Base-by-base conservation (phyloP, 2,329 filamentous ascomycete genomes). In the Juglanconis sp. region DNA sequence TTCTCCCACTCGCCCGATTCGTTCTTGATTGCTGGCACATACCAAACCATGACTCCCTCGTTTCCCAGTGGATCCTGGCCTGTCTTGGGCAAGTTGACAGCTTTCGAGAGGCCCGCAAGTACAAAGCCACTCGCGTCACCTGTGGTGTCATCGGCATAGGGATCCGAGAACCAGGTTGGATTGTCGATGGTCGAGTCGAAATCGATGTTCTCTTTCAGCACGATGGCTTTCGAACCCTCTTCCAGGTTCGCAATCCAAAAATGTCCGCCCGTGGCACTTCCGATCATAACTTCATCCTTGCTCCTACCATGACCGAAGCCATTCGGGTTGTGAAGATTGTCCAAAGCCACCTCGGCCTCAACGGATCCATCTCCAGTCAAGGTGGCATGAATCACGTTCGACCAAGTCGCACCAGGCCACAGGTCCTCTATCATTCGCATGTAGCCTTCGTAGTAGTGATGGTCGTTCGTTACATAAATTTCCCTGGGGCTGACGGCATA, bases 111-210 rank as follows among this genome's bases (percentile, higher is more conserved):
- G 1, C 85, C 84, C 0, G 79, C 74, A 0, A 81, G 66, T 1
- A 87, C 68, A 17, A 81, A 82, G 0, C 84, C 84, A 57, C 83
- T 86, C 15, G 77, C 77, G 60, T 86, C 80, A 24, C 72, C 71
- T 8, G 34, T 46, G 0, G 66, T 70, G 0, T 64, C 62, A 0
- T 72, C 74, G 1, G 76, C 72, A 49, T 80, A 86, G 0, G 81
- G 78, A 55, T 88, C 85, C 0, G 68, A 59, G 65, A 83, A 88
- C 69, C 81, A 87, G 65, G 69, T 79, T 0, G 85, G 84, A 62
- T 88, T 88, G 65, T 88, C 85, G 11, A 82, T 71, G 3, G 74
- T 65, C 1, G 74, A 73, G 40, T 81, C 77, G 3, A 84, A 62
- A 1, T 72, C 62, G 15, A 86, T 63, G 0, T 70, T 68, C 3